Evolutionary conservation across 495 filamentous ascomycete species (phyloP), one percentile per base, ranked within the genome.

Genomic region (Corynascus novoguineensis): DNA sequence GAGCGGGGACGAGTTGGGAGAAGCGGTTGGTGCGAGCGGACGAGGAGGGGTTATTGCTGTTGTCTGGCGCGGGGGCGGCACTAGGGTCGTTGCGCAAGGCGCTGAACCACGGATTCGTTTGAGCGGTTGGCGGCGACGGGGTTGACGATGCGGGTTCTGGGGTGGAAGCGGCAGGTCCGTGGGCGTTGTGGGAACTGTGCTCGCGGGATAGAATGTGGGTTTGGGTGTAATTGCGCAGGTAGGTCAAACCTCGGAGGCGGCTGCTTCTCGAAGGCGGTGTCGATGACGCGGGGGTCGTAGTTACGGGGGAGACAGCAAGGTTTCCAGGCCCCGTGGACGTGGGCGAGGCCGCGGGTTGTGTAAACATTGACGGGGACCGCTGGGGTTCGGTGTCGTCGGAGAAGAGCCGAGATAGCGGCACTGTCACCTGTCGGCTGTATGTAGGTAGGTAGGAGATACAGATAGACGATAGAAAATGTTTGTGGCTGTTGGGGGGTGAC

Each of bases 171-270:
- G 50, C 27, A 31, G 50, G 22, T 14, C n/a, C 24, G 24, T 40
- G 50, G 64, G 59, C 22, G 64, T 61, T 60, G 64, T 66, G 57
- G 68, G 67, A 66, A 56, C 70, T 68, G 46, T 72, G 70, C 41
- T 80, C 73, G 51, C 77, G 75, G 28, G 79, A 75, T 60, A 82
- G 74, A 45, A 84, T 73, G 74, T 84, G 81, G 62, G 75, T 83
- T 61, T 85, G 82, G 3, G 85, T 86, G 72, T 88, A 86, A 70
- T 76, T 84, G 57, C 86, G 81, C 51, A 95, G 77, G 72, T 89
- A 87, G 59, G 80, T 87, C 53, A 95, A 74, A 31, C 86, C 85
- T 27, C 87, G 79, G 59, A 91, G 76, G 34, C 87, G 76, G 55
- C 82, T 81, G 22, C 80, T 73, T 59, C 86, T 78, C 28, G 74